Conservation (phyloP, 2,329 filamentous ascomycete genomes). For the Pseudocercospora musae region DNA sequence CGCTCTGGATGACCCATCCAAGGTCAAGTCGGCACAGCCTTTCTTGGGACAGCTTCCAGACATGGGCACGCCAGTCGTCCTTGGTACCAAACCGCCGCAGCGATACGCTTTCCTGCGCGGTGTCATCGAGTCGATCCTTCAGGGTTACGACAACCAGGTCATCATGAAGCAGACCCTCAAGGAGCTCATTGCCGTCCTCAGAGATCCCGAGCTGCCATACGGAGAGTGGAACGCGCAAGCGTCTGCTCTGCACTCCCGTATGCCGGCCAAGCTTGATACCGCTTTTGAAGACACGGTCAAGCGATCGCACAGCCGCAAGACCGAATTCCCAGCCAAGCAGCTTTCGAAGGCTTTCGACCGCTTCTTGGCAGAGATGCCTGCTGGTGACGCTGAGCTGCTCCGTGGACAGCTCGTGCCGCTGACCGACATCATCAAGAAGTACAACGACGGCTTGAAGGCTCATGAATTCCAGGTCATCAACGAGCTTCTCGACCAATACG, state of each 20-base stretch:
- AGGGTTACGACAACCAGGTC: slow-evolving; percentile 94
- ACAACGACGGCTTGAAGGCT: slow-evolving; percentile 81
- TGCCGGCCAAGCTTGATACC: slow-evolving; percentile 88
- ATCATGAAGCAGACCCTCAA: slow-evolving; percentile 86
- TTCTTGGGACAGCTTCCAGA: slow-evolving; percentile 89
- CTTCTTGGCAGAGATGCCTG: slow-evolving; percentile 79
- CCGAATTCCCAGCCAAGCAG: slow-evolving; percentile 89
- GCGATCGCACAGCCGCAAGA: slow-evolving; percentile 69
- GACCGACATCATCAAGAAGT: slow-evolving; percentile 71
- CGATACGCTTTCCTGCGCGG: slow-evolving; percentile 72
- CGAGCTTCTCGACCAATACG: slow-evolving; percentile 76
- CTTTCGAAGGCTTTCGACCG: slow-evolving; percentile 78
- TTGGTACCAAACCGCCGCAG: slow-evolving; percentile 89
- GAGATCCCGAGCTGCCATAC: slow-evolving; percentile 86
- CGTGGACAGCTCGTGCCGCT: slow-evolving; percentile 72
- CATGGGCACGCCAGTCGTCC: slow-evolving; percentile 78
- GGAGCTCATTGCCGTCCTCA: slow-evolving; percentile 84
- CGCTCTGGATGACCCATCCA: slow-evolving; percentile 87
- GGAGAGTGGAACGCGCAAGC: slow-evolving; percentile 96
- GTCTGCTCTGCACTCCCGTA: slow-evolving; percentile 92
- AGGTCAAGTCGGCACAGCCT: slow-evolving; percentile 92
- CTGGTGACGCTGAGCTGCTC: slow-evolving; percentile 69
- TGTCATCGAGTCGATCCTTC: slow-evolving; percentile 81
- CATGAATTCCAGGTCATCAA: slow-evolving; percentile 84
- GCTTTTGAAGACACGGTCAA: slow-evolving; percentile 83